Evolutionary conservation across 73 alveolate genomes (phyloP).

Genomic region (Paraurostyla sp.): DNA sequence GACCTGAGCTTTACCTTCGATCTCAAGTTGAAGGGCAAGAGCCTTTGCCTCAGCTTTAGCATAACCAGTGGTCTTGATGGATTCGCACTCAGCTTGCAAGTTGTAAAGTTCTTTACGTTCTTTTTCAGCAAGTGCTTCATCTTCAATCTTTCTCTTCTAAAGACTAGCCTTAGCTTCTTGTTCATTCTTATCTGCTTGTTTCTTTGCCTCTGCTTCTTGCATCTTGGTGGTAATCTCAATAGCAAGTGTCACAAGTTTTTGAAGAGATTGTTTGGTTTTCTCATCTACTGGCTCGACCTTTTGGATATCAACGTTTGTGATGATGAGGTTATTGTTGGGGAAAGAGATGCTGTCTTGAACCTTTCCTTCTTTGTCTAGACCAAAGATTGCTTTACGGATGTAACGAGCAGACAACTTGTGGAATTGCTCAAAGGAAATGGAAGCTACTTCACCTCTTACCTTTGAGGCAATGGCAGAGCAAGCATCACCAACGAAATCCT

Average conservation of each 20-base stretch:
- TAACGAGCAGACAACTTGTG: conserved; percentile 82
- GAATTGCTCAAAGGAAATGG: conserved; percentile 81
- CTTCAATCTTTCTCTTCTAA: conserved; percentile 83
- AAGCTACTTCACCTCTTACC: conserved; percentile 90
- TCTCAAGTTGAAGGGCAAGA: conserved; percentile 71
- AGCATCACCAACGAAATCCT: conserved; percentile 91
- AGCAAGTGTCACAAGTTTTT: conserved; percentile 92
- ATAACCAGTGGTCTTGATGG: conserved; percentile 76
- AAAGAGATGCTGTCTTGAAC: conserved; percentile 71
- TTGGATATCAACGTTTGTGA: conserved; percentile 88
- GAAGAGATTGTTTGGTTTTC: conserved; percentile 80
- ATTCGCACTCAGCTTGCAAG: conserved; percentile 65
- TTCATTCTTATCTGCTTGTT: conserved; percentile 83
- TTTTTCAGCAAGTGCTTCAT: conserved; percentile 83
- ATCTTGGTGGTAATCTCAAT: conserved; percentile 90
- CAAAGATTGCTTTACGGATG: conserved; percentile 86
- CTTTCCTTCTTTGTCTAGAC: conserved; percentile 83
- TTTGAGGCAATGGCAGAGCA: conserved; percentile 87
- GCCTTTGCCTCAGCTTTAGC: conserved; percentile 93
- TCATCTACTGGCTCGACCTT: conserved; percentile 91
- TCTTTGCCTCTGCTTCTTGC: conserved; percentile 90
- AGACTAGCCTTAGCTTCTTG: conserved; percentile 87
- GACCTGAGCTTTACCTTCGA: conserved; percentile 84
- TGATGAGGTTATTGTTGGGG: conserved; percentile 60
- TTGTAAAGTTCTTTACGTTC: conserved; percentile 72